Evolutionary conservation across 2,329 filamentous ascomycete genomes (phyloP).

Genomic region (Aaosphaeria arxii): DNA sequence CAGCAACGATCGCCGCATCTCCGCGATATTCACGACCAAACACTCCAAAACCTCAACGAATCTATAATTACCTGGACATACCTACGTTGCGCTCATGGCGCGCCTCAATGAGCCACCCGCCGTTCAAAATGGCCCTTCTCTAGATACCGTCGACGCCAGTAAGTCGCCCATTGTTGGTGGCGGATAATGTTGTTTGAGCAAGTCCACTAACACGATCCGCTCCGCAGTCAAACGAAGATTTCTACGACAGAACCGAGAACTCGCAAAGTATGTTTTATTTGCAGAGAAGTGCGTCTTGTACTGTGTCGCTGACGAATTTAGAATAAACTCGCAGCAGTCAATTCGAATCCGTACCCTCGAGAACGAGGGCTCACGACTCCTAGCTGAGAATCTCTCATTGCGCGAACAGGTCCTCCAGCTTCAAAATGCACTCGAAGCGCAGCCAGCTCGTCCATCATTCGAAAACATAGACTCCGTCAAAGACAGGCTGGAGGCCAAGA

Average conservation of each 20-base stretch:
- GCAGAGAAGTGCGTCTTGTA: not conserved
- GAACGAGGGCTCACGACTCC: conserved; percentile 68
- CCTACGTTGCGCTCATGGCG: conserved; percentile 61
- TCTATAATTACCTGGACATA: conserved; percentile 33
- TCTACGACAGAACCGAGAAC: conserved; percentile 78
- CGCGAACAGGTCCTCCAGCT: conserved; percentile 68
- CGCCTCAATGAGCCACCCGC: conserved; percentile 71
- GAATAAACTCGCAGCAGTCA: conserved; percentile 73
- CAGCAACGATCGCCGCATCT: too few relatives aligned
- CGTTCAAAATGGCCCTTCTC: conserved; percentile 41
- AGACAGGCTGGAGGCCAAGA: conserved; percentile 67
- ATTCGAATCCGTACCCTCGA: conserved; percentile 74
- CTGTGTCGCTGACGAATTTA: conserved; percentile 19
- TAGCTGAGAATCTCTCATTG: conserved; percentile 76
- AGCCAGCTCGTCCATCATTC: conserved; percentile 57
- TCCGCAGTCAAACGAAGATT: conserved; percentile 71
- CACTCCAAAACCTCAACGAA: conserved; percentile 21
- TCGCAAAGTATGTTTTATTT: conserved; percentile 53
- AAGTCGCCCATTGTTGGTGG: conserved; percentile 38
- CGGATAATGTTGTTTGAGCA: conserved; percentile 12
- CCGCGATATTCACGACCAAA: conserved; percentile 3
- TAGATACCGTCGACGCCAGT: conserved; percentile 71
- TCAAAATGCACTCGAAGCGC: conserved; percentile 64
- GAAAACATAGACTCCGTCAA: conserved; percentile 69
- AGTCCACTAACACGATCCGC: not conserved